Evolutionary conservation across 164 flowering plant species (phyloP).

Genomic region (Brasenia schreberi): DNA sequence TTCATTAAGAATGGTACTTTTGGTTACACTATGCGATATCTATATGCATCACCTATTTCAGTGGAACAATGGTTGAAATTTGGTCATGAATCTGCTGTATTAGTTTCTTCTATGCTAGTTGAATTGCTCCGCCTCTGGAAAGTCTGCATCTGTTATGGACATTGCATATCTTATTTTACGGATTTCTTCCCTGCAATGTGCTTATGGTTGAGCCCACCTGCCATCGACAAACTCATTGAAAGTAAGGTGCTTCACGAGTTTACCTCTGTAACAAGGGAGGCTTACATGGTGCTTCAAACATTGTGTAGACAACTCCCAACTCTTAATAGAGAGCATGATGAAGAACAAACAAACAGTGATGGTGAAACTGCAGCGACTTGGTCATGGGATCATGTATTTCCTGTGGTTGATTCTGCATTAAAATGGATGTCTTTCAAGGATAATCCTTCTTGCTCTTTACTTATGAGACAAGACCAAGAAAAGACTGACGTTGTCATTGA

Average conservation of each 20-base stretch:
- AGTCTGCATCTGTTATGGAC: constrained; percentile 62
- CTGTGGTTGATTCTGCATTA: constrained; percentile 63
- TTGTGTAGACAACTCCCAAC: constrained; percentile 58
- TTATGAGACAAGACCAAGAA: constrained; percentile 14
- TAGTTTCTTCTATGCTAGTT: constrained; percentile 55
- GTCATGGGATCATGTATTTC: constrained; percentile 68
- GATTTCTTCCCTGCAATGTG: constrained; percentile 57
- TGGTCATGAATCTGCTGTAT: constrained; percentile 50
- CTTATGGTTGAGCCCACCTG: constrained; percentile 74
- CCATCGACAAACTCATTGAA: constrained; percentile 43
- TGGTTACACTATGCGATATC: constrained; percentile 42
- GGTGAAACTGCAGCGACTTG: constrained; percentile 33
- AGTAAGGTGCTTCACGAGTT: constrained; percentile 46
- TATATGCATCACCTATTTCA: constrained; percentile 33
- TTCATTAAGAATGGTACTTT: constrained; percentile 44
- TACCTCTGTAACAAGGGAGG: constrained; percentile 50
- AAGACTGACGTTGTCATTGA: constrained; percentile 6
- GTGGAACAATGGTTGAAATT: constrained; percentile 58
- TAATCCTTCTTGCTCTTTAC: constrained; percentile 17
- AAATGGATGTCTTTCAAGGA: constrained; percentile 44
- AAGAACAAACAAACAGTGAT: constrained; percentile 7
- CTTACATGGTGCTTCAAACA: constrained; percentile 62
- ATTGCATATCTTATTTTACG: constrained; percentile 47
- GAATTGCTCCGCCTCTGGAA: constrained; percentile 86
- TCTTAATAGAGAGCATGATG: constrained; percentile 23